phyloP scores from a whole-genome alignment of 2,329 filamentous ascomycete genomes.

The Diaporthe helianthi region DNA sequence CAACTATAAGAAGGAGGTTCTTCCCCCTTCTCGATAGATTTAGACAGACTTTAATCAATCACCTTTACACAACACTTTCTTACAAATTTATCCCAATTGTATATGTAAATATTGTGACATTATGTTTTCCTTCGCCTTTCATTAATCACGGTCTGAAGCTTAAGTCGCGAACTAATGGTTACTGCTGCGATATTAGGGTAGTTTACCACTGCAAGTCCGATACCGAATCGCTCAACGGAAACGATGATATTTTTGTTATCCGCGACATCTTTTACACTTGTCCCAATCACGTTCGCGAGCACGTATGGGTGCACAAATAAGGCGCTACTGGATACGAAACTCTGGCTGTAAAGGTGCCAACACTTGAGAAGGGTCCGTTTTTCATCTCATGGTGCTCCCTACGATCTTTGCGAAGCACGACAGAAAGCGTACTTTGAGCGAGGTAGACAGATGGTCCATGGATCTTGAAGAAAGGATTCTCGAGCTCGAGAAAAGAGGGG shows the following conservation, averaged over 20 bases:
- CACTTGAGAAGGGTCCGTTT: constrained; percentile 26
- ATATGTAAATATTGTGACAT: no score
- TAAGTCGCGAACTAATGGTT: no score
- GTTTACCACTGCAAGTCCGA: constrained; percentile 40
- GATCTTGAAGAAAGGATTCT: constrained; percentile 34
- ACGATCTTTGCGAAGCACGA: constrained; percentile 38
- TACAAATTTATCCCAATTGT: no score
- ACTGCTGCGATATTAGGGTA: no score
- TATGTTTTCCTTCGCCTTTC: no score
- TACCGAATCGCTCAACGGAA: constrained; percentile 26
- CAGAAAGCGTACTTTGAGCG: constrained; percentile 33
- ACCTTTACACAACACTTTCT: no score
- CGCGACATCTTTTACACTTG: constrained; percentile 35
- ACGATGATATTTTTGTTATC: constrained; percentile 37
- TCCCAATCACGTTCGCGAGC: constrained; percentile 34
- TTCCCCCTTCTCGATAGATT: no score
- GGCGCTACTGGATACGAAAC: not conserved
- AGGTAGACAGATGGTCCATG: constrained; percentile 14
- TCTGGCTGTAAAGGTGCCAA: constrained; percentile 8
- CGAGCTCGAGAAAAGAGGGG: constrained; percentile 34
- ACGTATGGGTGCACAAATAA: constrained; percentile 37
- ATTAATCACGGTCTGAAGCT: no score
- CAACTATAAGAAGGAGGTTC: no score
- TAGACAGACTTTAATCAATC: no score
- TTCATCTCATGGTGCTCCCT: constrained; percentile 37